Evolutionary conservation across 1,284 basidiomycete species (phyloP), one percentile per base, ranked within the genome.

Genomic region (Rhizoctonia solani): DNA sequence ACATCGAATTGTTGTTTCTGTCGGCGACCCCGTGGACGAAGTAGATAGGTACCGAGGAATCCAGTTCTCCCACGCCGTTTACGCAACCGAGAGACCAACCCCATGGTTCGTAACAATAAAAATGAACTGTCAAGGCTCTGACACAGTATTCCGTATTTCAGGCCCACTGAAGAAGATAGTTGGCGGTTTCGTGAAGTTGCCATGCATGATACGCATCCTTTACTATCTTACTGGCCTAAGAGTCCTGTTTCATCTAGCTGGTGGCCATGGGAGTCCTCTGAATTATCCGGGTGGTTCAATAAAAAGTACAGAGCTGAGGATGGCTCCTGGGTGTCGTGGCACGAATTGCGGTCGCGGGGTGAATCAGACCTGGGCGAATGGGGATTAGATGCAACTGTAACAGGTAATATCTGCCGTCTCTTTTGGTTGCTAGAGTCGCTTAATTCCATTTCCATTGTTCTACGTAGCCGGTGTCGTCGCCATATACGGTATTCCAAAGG

Each of bases 161-260:
- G 50, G 50, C 50, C 50, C 11, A 27, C 30, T 13, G 50, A 53
- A n/a, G 53, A 54, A 29, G 53, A 54, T 21, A 9, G 2, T 4
- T 54, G 53, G 53, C 14, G 53, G 2, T 54, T 54, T 21, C 37
- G 53, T 6, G 14, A 21, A 19, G 34, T 54, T 19, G 23, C 39
- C 19, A 54, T 54, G 53, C 53, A 54, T 21, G 53, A 54, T 37
- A 54, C 53, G 5, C 53, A 54, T 39, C 53, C 53, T 37, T n/a
- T 54, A 6, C 34, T 54, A 16, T 54, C 53, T 13, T 54, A 54
- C 25, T 54, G 53, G 53, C 53, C 53, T 3, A 34, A 34, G 32
- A 11, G 32, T 11, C 32, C 32, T 11, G 4, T 54, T 19, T 21
- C 3, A 13, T 23, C 19, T 4, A 32, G 53, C 14, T 54, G 53